Evolutionary conservation across 2,329 filamentous ascomycete species (phyloP).

Genomic region (Septoria petroselini): DNA sequence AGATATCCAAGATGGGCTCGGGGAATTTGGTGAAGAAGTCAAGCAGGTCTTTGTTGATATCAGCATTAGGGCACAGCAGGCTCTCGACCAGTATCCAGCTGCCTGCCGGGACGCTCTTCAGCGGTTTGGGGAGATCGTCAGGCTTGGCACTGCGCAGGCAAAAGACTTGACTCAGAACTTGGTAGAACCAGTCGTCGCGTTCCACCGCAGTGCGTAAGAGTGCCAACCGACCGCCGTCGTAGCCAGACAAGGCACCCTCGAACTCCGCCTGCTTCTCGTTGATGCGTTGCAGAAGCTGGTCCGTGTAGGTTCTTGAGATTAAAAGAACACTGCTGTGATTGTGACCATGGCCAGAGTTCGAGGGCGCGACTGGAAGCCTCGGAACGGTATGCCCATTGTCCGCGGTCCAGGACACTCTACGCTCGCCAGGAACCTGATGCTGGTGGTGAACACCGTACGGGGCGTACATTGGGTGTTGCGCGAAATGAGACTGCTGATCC

Average conservation of each 20-base stretch:
- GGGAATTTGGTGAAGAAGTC: constrained; percentile 53
- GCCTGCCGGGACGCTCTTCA: constrained; percentile 38
- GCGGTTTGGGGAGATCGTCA: constrained; percentile 41
- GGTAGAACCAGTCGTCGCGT: constrained; percentile 59
- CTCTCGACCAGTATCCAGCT: constrained; percentile 40
- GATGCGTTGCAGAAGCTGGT: constrained; percentile 14
- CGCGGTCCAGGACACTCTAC: no score
- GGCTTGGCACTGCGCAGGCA: constrained; percentile 47
- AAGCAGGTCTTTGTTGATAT: constrained; percentile 42
- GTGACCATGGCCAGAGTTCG: constrained; percentile 4
- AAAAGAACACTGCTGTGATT: no score
- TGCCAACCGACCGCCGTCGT: constrained; percentile 44
- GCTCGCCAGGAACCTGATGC: no score
- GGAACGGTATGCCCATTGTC: constrained; percentile 10
- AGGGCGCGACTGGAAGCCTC: background rate
- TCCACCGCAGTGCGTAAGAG: constrained; percentile 58
- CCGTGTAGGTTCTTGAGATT: constrained; percentile 16
- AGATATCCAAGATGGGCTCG: constrained; percentile 44
- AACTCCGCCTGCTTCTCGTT: constrained; percentile 5
- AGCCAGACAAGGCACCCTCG: background rate
- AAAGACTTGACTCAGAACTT: constrained; percentile 64
- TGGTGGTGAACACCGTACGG: background rate
- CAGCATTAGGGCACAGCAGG: constrained; percentile 48
- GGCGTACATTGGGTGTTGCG: no score
- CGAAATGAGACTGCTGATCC: no score